Base-by-base conservation (phyloP, 164 flowering plant species). In the Cinnamomum chago region DNA sequence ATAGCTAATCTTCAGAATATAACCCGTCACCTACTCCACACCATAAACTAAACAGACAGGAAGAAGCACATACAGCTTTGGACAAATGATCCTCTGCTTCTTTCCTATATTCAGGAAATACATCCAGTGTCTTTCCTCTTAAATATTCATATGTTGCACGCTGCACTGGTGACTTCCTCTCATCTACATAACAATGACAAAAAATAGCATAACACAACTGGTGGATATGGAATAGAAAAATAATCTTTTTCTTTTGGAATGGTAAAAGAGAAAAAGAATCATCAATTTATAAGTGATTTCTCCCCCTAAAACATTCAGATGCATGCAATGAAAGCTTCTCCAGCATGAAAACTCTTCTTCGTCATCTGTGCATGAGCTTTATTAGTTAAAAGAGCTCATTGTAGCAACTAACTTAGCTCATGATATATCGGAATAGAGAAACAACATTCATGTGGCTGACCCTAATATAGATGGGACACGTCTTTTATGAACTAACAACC, bases 51-150 rank as follows among this genome's bases (percentile, higher is more conserved):
- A 62, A 71, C 50, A 23, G 20, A 51, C 27, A 74, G 47, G 33
- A 77, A 13, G 35, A 62, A 79, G 58, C 60, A 76, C 89, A 83
- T 81, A 94, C 98, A 80, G 98, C 94, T 90, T 94, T 94, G 47
- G 97, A 89, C 68, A 94, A 92, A 87, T 94, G 97, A 79, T 91
- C 97, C 78, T 92, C 98, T 7, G 98, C 98, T 81, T 92, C 94
- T 81, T 91, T 92, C 76, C 75, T 75, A 70, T 94, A 91, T 5
- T 89, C 94, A 50, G 97, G 89, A 75, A 86, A 84, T 20, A 85
- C 95, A 82, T 92, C 92, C 77, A 92, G 71, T 75, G 92, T 85
- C 84, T 92, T 92, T 64, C 98, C 98, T 85, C 84, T 88, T 79
- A 94, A 81, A 83, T 84, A 90, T 73, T 94, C 97, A 80, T 82